Evolutionary conservation across 1,284 basidiomycete species (phyloP), one percentile per base, ranked within the genome.

Genomic region (Cerioporus squamosus): DNA sequence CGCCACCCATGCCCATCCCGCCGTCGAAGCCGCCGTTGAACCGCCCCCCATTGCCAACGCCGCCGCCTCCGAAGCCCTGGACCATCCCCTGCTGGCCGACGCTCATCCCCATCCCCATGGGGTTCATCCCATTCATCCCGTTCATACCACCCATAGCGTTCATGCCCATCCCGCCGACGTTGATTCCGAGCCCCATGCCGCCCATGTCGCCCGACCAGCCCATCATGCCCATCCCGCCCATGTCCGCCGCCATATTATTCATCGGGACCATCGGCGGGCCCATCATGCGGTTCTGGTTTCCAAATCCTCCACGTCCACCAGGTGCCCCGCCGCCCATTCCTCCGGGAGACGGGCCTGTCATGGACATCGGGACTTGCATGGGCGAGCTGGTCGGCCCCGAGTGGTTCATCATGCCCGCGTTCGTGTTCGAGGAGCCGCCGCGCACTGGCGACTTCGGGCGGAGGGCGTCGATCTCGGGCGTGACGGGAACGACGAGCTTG

Each of bases 401-500:
- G n/a, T 57, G 53, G 26, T 55, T 44, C 55, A 23, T 48, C 58
- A 61, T 58, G 49, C 58, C 50, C 44, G 53, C 51, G 55, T 62
- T 62, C n/a, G 39, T 40, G 59, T 70, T 66, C 43, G 63, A 39
- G 22, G 69, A 62, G 1, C 78, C 79, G 9, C 74, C 72, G 26
- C 85, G 77, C 0, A 83, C 75, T 8, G 94, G 95, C 1, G 93
- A 95, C 72, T 97, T 97, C 0, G 94, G 95, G 12, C 95, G 82
- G 14, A 97, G 78, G 0, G 82, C 80, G 61, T 97, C 94, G 66
- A 97, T 94, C 68, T 97, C 93, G 74, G 66, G 22, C 33, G 86
- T 86, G 74, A 82, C 85, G 0, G 91, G 86, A 17, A 92, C 88
- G 53, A 93, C 84, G 23, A 77, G 75, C 67, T 83, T 85, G 24